These are phyloP conservation scores for Arxiozyma slooffiae DNA, from an alignment of 1,139 yeast species.

Conservation along the genomic window DNA sequence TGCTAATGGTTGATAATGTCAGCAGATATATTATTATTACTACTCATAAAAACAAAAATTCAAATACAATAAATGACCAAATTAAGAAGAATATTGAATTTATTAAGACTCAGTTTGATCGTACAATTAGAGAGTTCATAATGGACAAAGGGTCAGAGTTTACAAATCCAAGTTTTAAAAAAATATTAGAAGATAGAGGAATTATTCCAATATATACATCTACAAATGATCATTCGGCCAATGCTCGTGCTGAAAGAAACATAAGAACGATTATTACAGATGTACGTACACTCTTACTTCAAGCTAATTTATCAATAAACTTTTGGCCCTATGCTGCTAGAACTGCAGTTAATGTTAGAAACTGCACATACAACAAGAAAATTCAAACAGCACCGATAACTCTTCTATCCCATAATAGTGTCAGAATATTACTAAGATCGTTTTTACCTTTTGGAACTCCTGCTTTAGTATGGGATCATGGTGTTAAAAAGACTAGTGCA, in stretches of 20 bases:
- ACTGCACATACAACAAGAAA: constrained; percentile 2
- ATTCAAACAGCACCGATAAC: neutral
- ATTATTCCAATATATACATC: constrained; percentile 1
- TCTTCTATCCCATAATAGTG: neutral
- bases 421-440: constrained; percentile 1
- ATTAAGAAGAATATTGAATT: neutral
- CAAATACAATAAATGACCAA: neutral
- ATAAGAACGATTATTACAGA: constrained; percentile 1
- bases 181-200: neutral
- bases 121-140: neutral
- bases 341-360: constrained; percentile 4
- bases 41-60: neutral
- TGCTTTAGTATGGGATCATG: neutral
- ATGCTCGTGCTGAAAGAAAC: constrained; percentile 5
- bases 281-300: neutral
- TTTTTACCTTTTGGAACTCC: constrained; percentile 6
- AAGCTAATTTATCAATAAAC: neutral
- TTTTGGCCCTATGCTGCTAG: constrained; percentile 6
- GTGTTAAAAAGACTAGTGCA: neutral
- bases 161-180: neutral
- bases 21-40: constrained; percentile 1
- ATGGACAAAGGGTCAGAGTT: constrained; percentile 2
- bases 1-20: constrained; percentile 4
- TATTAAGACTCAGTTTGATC: neutral
- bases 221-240: constrained; percentile 5